Percentiles rank a stretch among this genome's conserved stretches.
Conservation (phyloP, 768 basidiomycete genomes). For the Hortiboletus campestris region DNA sequence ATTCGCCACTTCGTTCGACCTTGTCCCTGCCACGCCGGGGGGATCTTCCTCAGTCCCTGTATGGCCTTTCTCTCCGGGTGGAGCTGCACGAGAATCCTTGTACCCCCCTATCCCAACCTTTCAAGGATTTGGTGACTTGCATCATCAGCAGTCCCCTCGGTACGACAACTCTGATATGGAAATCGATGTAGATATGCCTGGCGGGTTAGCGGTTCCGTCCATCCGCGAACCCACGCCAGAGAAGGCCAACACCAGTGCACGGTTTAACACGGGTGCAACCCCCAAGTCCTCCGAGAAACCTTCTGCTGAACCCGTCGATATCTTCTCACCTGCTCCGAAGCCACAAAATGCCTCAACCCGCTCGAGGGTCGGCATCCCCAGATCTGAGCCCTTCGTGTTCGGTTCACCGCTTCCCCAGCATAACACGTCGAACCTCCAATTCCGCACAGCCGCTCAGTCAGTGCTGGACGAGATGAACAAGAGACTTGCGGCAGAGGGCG, state of each 20-base stretch:
- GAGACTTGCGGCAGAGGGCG: constrained; percentile 58
- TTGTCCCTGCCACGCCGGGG: constrained; percentile 57
- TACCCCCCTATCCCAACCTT: constrained; percentile 41
- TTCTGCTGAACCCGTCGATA: constrained; percentile 31
- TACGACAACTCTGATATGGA: constrained; percentile 34
- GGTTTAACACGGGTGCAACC: constrained; percentile 24
- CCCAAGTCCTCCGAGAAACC: constrained; percentile 32
- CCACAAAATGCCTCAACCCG: constrained; percentile 14
- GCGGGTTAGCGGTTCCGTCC: constrained; percentile 24
- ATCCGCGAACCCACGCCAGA: constrained; percentile 23
- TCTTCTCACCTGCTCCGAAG: constrained; percentile 41
- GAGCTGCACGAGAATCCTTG: constrained; percentile 26
- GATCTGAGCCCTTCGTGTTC: constrained; percentile 62
- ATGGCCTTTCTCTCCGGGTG: constrained; percentile 42
- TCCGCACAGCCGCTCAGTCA: constrained; percentile 61
- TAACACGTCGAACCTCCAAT: constrained; percentile 61
- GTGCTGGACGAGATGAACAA: constrained; percentile 84
- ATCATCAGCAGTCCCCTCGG: constrained; percentile 11
- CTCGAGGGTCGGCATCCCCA: constrained; percentile 22
- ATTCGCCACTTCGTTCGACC: constrained; percentile 65
- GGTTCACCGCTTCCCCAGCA: constrained; percentile 72
- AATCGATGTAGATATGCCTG: constrained; percentile 37
- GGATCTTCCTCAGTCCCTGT: constrained; percentile 24
- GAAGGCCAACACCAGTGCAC: constrained; percentile 4
- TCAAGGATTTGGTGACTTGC: constrained; percentile 30